These are phyloP conservation scores for Cordyceps farinosa DNA, from an alignment of 2,329 filamentous ascomycete genomes.

Conservation along the genomic window DNA sequence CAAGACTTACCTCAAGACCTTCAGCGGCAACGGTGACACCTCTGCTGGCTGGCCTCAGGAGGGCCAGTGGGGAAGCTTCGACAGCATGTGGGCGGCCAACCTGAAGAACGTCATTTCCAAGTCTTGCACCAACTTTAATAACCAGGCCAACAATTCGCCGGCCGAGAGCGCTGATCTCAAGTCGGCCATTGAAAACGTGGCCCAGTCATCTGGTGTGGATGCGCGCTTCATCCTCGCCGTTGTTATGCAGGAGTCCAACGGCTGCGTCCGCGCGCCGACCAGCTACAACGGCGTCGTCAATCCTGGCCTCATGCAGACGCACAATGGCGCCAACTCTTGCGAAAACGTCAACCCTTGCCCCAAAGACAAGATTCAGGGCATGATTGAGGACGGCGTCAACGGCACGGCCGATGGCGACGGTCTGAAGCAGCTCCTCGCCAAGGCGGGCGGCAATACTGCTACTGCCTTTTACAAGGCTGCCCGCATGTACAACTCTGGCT, in stretches of 20 bases:
- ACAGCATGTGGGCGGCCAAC: slow-evolving; percentile 25
- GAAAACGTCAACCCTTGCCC: slow-evolving; percentile 30
- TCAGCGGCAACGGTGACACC: slow-evolving; percentile 28
- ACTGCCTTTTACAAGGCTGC: slow-evolving; percentile 43
- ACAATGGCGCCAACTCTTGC: slow-evolving; percentile 35
- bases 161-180: slow-evolving; percentile 26
- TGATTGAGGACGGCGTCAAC: slow-evolving; percentile 38
- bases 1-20: slow-evolving; percentile 25
- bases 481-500: slow-evolving; percentile 48
- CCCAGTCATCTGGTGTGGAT: slow-evolving; percentile 31
- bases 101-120: slow-evolving; percentile 22
- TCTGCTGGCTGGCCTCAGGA: slow-evolving; percentile 29
- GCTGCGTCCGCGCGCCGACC: slow-evolving; percentile 40
- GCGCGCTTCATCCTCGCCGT: slow-evolving; percentile 41
- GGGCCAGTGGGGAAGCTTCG: slow-evolving; percentile 27
- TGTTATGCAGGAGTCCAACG: slow-evolving; percentile 42
- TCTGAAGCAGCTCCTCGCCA: slow-evolving; percentile 35
- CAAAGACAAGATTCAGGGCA: slow-evolving; percentile 24
- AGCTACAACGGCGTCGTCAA: slow-evolving; percentile 39
- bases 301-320: slow-evolving; percentile 41
- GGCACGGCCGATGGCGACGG: slow-evolving; percentile 42
- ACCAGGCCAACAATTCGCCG: slow-evolving; percentile 22
- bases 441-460: slow-evolving; percentile 29
- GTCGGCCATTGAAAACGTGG: slow-evolving; percentile 31
- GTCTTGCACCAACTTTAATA: slow-evolving; percentile 18